Evolutionary conservation across 768 basidiomycete genomes (phyloP).

Genomic region (Trametes punicea): DNA sequence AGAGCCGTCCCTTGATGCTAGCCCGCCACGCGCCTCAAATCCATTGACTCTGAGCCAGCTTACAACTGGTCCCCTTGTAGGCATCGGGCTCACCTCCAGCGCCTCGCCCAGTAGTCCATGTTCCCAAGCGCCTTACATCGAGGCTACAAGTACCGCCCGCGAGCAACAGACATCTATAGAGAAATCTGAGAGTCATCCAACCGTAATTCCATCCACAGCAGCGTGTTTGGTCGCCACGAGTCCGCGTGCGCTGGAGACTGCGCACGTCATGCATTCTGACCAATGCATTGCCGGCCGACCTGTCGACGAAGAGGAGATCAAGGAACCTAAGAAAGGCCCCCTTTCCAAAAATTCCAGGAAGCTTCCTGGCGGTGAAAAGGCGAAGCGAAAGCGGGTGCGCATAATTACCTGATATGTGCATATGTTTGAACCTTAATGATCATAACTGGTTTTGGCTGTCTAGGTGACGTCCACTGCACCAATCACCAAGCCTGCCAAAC

Average conservation of each 20-base stretch:
- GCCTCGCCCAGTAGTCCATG: background rate
- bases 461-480: slow-evolving; percentile 14
- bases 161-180: background rate
- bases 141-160: background rate
- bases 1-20: slow-evolving; percentile 3
- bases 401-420: background rate
- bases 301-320: slow-evolving; percentile 9
- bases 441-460: background rate
- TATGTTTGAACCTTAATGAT: background rate
- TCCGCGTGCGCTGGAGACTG: background rate
- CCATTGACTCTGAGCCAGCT: slow-evolving; percentile 40
- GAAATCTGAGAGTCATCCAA: background rate
- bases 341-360: slow-evolving; percentile 5
- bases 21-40: slow-evolving; percentile 20
- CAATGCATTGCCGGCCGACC: background rate
- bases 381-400: slow-evolving; percentile 19
- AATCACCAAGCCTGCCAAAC: slow-evolving; percentile 14
- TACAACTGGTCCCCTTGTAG: slow-evolving; percentile 34
- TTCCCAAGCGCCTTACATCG: background rate
- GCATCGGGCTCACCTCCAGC: background rate
- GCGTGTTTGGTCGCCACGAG: background rate
- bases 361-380: slow-evolving; percentile 10
- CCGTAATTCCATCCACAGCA: background rate
- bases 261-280: background rate
- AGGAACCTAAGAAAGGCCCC: background rate